These are phyloP conservation scores for Xylaria sp. DNA, from an alignment of 2,329 filamentous ascomycete genomes.

Conservation along the genomic window DNA sequence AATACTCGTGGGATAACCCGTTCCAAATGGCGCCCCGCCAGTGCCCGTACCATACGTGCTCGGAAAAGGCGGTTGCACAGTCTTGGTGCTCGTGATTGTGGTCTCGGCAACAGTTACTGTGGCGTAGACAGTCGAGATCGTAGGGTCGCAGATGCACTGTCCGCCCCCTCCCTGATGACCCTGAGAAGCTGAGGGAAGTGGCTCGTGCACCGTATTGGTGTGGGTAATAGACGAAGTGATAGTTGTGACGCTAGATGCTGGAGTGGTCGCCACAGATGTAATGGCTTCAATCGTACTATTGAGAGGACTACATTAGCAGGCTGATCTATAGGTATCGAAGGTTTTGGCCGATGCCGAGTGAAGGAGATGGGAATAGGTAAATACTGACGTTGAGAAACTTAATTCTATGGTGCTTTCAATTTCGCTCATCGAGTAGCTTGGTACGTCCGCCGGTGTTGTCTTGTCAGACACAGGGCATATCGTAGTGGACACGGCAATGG, in stretches of 20 bases:
- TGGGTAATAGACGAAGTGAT: slow-evolving; percentile 32
- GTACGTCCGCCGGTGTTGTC: slow-evolving; percentile 37
- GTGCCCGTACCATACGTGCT: slow-evolving; percentile 39
- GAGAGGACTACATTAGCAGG: slow-evolving; percentile 35
- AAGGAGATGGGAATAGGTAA: slow-evolving; percentile 15
- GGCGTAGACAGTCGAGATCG: slow-evolving; percentile 44
- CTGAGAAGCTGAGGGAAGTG: slow-evolving; percentile 18
- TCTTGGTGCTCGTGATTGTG: slow-evolving; percentile 42
- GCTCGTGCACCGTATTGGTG: slow-evolving; percentile 30
- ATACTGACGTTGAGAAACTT: slow-evolving; percentile 42
- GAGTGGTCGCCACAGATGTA: slow-evolving; percentile 11
- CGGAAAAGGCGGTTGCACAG: slow-evolving; percentile 46
- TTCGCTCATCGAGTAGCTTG: slow-evolving; percentile 47
- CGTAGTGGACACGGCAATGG: slow-evolving; percentile 47
- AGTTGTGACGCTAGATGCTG: slow-evolving; percentile 29
- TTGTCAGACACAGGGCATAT: slow-evolving; percentile 45
- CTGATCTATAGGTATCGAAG: background rate
- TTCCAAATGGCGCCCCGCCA: slow-evolving; percentile 24
- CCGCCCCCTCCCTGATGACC: slow-evolving; percentile 2
- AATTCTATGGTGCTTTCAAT: slow-evolving; percentile 39
- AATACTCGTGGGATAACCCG: slow-evolving; percentile 34
- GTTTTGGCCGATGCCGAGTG: too few relatives aligned
- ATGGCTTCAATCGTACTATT: slow-evolving; percentile 6
- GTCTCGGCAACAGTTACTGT: slow-evolving; percentile 39
- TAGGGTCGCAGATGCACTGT: slow-evolving; percentile 42